Base-by-base conservation (phyloP, 1,284 basidiomycete species). In the Microbotryum intermedium region DNA sequence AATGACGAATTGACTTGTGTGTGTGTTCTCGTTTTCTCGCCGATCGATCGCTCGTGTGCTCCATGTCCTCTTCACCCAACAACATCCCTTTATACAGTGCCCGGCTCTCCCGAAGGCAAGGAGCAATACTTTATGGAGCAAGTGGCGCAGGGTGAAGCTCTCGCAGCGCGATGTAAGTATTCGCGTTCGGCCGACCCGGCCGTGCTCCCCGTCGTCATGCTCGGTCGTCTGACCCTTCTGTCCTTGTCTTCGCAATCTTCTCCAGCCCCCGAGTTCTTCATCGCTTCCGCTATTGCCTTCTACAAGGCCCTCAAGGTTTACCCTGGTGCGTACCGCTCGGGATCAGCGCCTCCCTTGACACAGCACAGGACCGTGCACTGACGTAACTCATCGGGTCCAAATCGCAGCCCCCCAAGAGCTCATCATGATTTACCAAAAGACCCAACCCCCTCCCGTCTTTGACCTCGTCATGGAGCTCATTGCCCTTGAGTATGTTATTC, bases 221-320 rank as follows among this genome's bases (percentile, higher is more conserved):
- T 23, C 16, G 8, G n/a, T 20, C 45, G 53, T 48, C n/a, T 39
- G 20, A 23, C 34, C 43, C 21, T 46, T 20, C 29, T 26, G 8
- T 39, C 21, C 2, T 48, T 7, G 2, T 39, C 18, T 25, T 46
- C 16, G 29, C 42, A 34, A 16, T 8, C 46, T 18, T 18, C 30
- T 23, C 18, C 68, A 93, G 90, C 90, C 47, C 86, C 88, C 50
- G 76, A 80, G 45, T 84, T 84, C 75, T 79, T 86, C 71, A 79
- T 94, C 50, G 80, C 84, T 21, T 86, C 94, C 8, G 92, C 95
- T 29, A 78, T 89, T 72, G 83, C 86, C 57, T 97, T 97, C 82
- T 97, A 86, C 82, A 84, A 88, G 61, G 94, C 91, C 6, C 83
- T 97, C 65, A 84, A 89, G 61, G 92, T 95, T 50, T 98, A 97